These are phyloP conservation scores for Arctium minus DNA, from an alignment of 129 eudicot genomes.

Conservation along the genomic window DNA sequence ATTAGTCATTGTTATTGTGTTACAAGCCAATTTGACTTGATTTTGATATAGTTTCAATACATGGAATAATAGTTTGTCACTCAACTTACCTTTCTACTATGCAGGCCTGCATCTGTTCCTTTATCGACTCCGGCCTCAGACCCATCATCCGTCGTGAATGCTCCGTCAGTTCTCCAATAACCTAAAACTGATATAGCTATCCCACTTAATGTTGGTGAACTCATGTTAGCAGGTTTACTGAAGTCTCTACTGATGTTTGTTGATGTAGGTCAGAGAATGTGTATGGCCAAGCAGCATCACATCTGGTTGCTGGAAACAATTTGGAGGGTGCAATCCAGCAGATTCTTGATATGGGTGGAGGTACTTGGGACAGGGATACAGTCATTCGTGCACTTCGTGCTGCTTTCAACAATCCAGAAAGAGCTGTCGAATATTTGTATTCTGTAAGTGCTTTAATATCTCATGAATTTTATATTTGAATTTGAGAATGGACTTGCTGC, in stretches of 20 bases:
- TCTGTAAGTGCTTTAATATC: conserved; percentile 9
- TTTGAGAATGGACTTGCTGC: background rate
- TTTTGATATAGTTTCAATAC: background rate
- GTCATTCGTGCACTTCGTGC: conserved; percentile 37
- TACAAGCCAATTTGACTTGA: background rate
- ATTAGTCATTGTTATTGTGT: background rate
- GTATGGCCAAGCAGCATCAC: conserved; percentile 30
- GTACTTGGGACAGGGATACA: conserved; percentile 36
- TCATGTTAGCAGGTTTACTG: background rate
- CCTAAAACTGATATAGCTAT: background rate
- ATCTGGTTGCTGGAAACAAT: conserved; percentile 32
- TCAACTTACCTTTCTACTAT: background rate
- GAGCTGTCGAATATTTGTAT: conserved; percentile 39
- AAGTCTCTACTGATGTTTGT: background rate
- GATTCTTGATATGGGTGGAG: conserved; percentile 42
- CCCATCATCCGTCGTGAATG: conserved; percentile 22
- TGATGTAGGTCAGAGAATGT: conserved; percentile 35
- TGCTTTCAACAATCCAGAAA: conserved; percentile 35
- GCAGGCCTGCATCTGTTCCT: conserved; percentile 42
- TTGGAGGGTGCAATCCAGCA: conserved; percentile 35
- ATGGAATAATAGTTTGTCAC: background rate
- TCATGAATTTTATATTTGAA: background rate
- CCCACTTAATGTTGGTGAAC: background rate
- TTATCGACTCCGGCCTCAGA: conserved; percentile 33
- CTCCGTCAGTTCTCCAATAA: conserved; percentile 33